Evolutionary conservation across 495 filamentous ascomycete genomes (phyloP).

Genomic region (Aspergillus cristatus): DNA sequence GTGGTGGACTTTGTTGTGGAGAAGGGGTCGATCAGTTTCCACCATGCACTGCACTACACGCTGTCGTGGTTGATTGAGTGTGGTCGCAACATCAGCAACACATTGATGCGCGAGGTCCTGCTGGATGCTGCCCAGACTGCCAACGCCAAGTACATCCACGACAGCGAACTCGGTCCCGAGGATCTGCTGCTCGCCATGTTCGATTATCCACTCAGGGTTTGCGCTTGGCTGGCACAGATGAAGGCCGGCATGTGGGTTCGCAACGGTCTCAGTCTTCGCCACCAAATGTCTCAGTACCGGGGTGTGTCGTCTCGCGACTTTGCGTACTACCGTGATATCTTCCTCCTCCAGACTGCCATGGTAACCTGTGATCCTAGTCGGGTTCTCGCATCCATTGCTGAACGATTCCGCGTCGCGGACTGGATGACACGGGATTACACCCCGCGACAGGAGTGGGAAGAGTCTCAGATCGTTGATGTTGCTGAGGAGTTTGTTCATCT

Average conservation of each 20-base stretch:
- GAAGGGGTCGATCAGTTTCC: constrained; percentile 87
- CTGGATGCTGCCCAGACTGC: constrained; percentile 41
- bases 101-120: constrained; percentile 56
- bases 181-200: constrained; percentile 82
- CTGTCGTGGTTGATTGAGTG: constrained; percentile 95
- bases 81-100: constrained; percentile 62
- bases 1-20: constrained; percentile 86
- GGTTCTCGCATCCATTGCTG: constrained; percentile 81
- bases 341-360: constrained; percentile 83
- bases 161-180: constrained; percentile 39
- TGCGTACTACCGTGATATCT: constrained; percentile 89
- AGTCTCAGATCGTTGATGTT: constrained; percentile 78
- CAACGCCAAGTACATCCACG: constrained; percentile 20
- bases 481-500: constrained; percentile 94
- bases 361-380: constrained; percentile 76
- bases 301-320: constrained; percentile 82
- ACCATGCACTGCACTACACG: constrained; percentile 93
- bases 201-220: constrained; percentile 86
- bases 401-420: constrained; percentile 80
- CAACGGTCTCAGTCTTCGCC: constrained; percentile 88
- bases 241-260: constrained; percentile 97
- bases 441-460: constrained; percentile 62
- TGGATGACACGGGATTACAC: constrained; percentile 82
- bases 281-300: constrained; percentile 88
- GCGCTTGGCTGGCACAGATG: constrained; percentile 96